Conservation (phyloP, 2,329 filamentous ascomycete species). For the Sphaerulina musiva region DNA sequence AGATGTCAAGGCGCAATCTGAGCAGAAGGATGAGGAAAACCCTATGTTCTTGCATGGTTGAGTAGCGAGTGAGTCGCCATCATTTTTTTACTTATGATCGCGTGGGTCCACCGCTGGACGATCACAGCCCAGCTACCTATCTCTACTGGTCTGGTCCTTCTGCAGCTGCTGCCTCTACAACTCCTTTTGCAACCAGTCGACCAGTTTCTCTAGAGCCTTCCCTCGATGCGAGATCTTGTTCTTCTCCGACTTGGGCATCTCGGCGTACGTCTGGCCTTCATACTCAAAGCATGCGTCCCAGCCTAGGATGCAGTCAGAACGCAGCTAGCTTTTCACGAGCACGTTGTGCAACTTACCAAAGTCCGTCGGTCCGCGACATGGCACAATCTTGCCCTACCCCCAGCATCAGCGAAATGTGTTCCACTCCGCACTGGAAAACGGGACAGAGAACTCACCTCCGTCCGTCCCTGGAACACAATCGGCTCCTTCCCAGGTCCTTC, state of each 20-base stretch:
- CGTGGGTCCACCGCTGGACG: neutral
- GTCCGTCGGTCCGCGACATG: constrained; percentile 66
- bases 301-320: constrained; percentile 48
- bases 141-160: too few species aligned
- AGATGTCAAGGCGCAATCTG: constrained; percentile 25
- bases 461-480: constrained; percentile 85
- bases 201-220: constrained; percentile 79
- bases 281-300: constrained; percentile 98
- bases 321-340: constrained; percentile 1
- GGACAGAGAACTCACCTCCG: constrained; percentile 53
- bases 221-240: constrained; percentile 89
- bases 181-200: constrained; percentile 56
- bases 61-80: constrained; percentile 1
- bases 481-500: constrained; percentile 77
- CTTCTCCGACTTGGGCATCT: constrained; percentile 85
- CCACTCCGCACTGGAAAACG: neutral
- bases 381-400: constrained; percentile 69
- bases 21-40: constrained; percentile 32
- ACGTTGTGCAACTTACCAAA: constrained; percentile 61
- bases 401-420: constrained; percentile 3
- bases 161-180: constrained; percentile 14
- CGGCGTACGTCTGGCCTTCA: constrained; percentile 83
- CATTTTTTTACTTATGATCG: too few species aligned
- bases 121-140: too few species aligned
- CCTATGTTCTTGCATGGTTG: constrained; percentile 34